phyloP scores from a whole-genome alignment of 202 grass and related monocot species.

The Hordeum pubiflorum region DNA sequence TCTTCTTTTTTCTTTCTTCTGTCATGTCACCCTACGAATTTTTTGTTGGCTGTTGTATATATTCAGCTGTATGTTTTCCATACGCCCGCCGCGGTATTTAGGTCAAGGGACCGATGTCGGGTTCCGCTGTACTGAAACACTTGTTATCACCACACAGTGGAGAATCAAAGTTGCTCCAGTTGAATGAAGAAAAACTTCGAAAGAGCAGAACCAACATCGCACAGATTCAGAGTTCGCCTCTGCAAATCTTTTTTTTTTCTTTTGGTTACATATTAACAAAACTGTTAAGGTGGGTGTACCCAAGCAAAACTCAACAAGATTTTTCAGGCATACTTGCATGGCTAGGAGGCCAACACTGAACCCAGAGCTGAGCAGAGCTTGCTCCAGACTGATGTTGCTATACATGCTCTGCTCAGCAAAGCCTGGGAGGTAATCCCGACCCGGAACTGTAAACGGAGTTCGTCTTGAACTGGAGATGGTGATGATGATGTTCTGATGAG shows the following conservation, averaged over 20 bases:
- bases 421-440: too few relatives aligned
- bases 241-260: not conserved
- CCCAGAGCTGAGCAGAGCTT: not conserved
- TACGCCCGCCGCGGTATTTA: not conserved
- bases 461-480: not conserved
- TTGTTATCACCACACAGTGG: not conserved
- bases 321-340: not conserved
- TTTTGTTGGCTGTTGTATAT: constrained; percentile 31
- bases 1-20: not conserved
- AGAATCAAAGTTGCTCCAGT: not conserved
- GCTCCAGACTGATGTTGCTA: not conserved
- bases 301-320: too few relatives aligned
- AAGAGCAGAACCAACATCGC: not conserved
- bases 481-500: not conserved
- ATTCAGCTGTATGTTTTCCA: constrained; percentile 18
- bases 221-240: not conserved
- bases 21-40: not conserved
- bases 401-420: too few relatives aligned
- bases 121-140: constrained; percentile 5
- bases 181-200: not conserved
- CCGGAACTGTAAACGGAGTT: too few relatives aligned
- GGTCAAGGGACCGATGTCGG: not conserved
- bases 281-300: too few relatives aligned
- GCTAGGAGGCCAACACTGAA: not conserved
- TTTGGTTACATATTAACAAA: not conserved